These are phyloP conservation scores for Wallemia mellicola DNA, from an alignment of 1,284 basidiomycete genomes.

Conservation along the genomic window DNA sequence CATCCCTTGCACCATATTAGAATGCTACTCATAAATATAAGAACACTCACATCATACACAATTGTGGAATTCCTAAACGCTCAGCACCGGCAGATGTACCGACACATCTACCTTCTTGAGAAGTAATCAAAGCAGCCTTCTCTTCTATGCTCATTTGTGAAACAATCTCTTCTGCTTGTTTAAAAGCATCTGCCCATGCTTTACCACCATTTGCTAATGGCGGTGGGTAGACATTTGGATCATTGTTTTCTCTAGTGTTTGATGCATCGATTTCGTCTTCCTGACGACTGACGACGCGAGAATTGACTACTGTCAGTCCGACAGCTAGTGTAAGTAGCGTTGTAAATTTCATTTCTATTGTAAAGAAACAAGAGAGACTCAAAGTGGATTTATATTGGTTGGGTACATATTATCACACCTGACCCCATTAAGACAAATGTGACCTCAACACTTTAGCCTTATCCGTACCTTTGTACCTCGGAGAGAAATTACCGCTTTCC, in stretches of 20 bases:
- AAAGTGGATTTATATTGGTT: not conserved
- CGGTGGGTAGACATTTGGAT: not conserved
- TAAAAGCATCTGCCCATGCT: not conserved
- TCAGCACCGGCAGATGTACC: constrained; percentile 19
- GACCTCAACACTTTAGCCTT: no score
- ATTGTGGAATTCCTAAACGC: constrained; percentile 4
- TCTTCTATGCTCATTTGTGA: constrained; percentile 18
- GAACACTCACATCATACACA: not conserved
- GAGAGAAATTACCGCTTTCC: no score
- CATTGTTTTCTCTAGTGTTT: not conserved
- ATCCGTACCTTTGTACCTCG: no score
- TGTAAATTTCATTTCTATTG: not conserved
- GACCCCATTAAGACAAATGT: no score
- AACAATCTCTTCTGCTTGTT: constrained; percentile 7
- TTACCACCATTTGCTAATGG: not conserved
- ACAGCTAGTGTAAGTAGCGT: not conserved
- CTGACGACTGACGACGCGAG: not conserved
- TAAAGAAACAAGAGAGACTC: not conserved
- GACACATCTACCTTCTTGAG: constrained; percentile 25
- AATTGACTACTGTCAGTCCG: not conserved
- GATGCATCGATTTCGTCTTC: not conserved
- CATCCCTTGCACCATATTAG: constrained; percentile 35
- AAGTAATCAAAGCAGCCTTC: constrained; percentile 16
- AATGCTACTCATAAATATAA: constrained; percentile 12
- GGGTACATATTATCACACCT: not conserved